phyloP scores from a whole-genome alignment of 352 stramenopile genomes.

The Pythium guiyangense region DNA sequence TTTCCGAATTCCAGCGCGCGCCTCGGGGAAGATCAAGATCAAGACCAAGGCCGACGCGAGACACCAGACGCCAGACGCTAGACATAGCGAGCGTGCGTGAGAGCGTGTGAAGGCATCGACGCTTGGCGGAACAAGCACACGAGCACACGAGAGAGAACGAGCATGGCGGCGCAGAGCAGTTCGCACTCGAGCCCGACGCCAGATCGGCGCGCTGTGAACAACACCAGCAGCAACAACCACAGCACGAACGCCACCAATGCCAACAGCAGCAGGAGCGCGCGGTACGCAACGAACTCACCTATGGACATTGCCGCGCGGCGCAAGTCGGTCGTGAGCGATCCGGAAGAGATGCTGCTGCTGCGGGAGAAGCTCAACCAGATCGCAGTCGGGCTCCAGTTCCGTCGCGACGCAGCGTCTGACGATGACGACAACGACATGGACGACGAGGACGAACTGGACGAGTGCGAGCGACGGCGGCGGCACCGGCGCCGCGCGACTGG shows the following conservation, averaged over 20 bases:
- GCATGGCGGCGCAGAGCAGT: constrained; percentile 28
- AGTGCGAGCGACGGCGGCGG: constrained; percentile 8
- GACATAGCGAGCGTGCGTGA: no score
- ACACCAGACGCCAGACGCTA: no score
- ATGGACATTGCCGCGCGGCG: constrained; percentile 16
- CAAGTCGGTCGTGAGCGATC: constrained; percentile 54
- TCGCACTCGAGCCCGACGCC: constrained; percentile 3
- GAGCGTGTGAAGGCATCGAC: no score
- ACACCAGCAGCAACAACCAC: not conserved
- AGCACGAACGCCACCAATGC: no score
- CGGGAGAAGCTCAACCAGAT: constrained; percentile 75
- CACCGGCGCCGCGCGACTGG: not conserved
- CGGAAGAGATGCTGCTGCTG: constrained; percentile 62
- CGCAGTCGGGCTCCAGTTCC: constrained; percentile 28
- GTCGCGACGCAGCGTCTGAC: constrained; percentile 9
- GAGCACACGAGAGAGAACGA: not conserved
- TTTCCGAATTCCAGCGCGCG: not conserved
- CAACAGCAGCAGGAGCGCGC: not conserved
- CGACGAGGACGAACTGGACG: constrained; percentile 18
- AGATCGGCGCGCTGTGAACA: no score
- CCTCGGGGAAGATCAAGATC: not conserved
- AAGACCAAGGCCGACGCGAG: not conserved
- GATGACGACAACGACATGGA: constrained; percentile 13
- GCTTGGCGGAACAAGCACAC: no score
- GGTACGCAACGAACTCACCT: not conserved